Evolutionary conservation across 2,329 filamentous ascomycete genomes (phyloP).

Genomic region (Cladophialophora chaetospira): DNA sequence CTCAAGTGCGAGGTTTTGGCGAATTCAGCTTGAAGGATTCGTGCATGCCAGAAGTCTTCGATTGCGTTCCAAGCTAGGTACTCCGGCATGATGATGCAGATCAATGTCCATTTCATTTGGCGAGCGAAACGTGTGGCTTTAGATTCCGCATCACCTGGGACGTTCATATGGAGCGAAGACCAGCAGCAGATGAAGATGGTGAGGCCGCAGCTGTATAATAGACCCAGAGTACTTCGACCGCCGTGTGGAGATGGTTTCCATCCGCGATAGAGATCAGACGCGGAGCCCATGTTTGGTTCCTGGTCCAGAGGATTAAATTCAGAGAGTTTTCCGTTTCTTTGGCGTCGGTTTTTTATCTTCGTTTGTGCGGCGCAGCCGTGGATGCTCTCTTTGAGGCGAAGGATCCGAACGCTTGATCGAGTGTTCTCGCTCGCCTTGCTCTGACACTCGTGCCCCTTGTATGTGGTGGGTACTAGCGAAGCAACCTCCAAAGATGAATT

Average conservation of each 20-base stretch:
- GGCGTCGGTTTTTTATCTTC: too few species aligned
- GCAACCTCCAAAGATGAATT: too few species aligned
- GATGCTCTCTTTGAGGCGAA: too few species aligned
- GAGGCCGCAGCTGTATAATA: conserved; percentile 12
- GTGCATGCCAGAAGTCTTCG: neutral
- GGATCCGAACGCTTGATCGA: too few species aligned
- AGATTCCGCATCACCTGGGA: neutral
- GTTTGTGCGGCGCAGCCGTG: too few species aligned
- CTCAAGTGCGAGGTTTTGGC: neutral
- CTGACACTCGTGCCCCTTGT: too few species aligned
- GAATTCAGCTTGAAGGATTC: neutral
- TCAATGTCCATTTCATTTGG: neutral
- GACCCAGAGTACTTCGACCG: conserved; percentile 39
- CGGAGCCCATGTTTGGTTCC: too few species aligned
- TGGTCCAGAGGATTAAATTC: too few species aligned
- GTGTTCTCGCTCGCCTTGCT: too few species aligned
- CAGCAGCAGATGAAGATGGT: neutral
- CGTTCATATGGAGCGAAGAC: neutral
- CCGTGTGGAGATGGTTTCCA: conserved; percentile 40
- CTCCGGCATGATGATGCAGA: neutral
- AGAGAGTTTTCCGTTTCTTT: too few species aligned
- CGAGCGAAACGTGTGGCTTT: neutral
- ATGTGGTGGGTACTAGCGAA: too few species aligned
- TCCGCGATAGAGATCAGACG: too few species aligned
- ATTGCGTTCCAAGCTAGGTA: neutral